A percentile compares a stretch with the other conserved stretches of the same genome.
Conservation (phyloP, 116 monocot species). For the Iris pallida region DNA sequence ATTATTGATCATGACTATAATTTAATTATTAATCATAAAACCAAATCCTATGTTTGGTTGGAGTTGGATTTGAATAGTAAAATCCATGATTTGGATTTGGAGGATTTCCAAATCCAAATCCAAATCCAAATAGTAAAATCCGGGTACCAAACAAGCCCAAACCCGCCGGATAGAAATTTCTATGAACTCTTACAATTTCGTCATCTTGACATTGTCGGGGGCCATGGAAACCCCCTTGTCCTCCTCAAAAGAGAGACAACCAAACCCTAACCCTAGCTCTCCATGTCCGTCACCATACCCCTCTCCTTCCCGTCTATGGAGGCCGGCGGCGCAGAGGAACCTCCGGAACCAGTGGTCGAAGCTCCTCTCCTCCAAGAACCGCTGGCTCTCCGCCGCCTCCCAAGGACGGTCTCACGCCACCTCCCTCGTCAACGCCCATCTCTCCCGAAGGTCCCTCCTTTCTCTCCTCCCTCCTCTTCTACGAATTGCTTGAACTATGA, state of each 20-base stretch:
- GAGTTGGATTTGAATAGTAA: no score
- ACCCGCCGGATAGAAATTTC: no score
- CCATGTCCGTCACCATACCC: constrained; percentile 23
- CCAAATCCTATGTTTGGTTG: no score
- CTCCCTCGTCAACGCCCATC: constrained; percentile 58
- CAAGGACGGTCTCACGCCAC: constrained; percentile 60
- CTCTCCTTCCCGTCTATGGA: constrained; percentile 48
- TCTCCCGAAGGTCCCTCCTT: constrained; percentile 32
- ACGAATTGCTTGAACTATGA: no score
- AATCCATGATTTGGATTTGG: no score
- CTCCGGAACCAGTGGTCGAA: constrained; percentile 78
- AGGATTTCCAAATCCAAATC: no score
- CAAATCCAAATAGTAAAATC: no score
- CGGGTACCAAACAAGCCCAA: no score
- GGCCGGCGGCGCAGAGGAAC: constrained; percentile 76
- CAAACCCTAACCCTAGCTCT: constrained; percentile 9
- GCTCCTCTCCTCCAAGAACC: constrained; percentile 30
- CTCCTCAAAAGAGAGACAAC: neutral
- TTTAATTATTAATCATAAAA: no score
- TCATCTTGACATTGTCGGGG: no score
- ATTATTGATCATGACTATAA: no score
- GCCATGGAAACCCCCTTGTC: neutral
- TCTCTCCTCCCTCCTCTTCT: neutral
- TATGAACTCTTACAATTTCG: no score
- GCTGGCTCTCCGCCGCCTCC: constrained; percentile 38